These are phyloP conservation scores for Steccherinum ochraceum DNA, from an alignment of 768 basidiomycete species.

Conservation along the genomic window DNA sequence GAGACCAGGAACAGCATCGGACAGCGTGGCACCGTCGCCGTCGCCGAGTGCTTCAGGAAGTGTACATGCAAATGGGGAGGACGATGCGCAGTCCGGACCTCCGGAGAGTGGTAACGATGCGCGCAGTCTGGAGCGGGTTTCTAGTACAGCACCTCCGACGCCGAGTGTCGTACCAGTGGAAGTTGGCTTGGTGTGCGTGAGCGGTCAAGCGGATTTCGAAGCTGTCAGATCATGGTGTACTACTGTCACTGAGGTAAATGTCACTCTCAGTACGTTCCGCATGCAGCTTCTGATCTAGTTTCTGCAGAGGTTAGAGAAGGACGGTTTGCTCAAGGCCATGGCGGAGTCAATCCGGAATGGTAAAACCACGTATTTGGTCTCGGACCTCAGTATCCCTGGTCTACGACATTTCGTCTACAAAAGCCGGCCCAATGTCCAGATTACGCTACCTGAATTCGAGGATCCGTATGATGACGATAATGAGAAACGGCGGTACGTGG, in stretches of 20 bases:
- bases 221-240: conserved; percentile 75
- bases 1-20: conserved; percentile 18
- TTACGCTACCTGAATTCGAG: conserved; percentile 81
- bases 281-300: neutral
- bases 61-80: neutral
- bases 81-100: neutral
- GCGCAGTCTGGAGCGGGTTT: neutral
- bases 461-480: conserved; percentile 68
- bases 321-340: conserved; percentile 50
- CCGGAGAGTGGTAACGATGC: neutral
- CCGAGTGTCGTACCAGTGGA: conserved; percentile 18
- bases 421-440: conserved; percentile 81
- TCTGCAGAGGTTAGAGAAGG: conserved; percentile 55
- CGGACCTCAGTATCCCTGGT: conserved; percentile 81
- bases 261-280: conserved; percentile 3
- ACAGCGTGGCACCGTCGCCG: conserved; percentile 1
- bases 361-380: conserved; percentile 59
- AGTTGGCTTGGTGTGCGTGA: conserved; percentile 69
- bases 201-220: conserved; percentile 79
- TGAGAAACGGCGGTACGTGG: conserved; percentile 52
- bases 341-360: conserved; percentile 39
- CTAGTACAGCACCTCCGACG: conserved; percentile 9
- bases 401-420: conserved; percentile 95
- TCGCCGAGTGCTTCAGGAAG: neutral
- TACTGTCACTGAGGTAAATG: conserved; percentile 48